Base-by-base conservation (phyloP, 2,329 filamentous ascomycete species). In the Colletotrichum lentis region DNA sequence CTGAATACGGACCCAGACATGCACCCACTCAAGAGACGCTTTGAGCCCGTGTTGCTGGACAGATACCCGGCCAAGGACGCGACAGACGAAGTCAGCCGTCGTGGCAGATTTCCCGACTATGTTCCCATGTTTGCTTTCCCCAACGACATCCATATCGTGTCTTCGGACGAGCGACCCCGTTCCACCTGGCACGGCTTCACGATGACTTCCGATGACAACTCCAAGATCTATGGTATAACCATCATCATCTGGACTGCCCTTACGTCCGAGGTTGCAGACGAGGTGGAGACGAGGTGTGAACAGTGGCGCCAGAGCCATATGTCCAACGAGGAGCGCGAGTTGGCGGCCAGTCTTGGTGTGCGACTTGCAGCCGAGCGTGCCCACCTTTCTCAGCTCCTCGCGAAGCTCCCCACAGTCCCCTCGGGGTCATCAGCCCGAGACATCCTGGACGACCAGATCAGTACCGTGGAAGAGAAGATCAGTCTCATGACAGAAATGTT, bases 131-230 rank as follows among this genome's bases (percentile, higher is more conserved):
- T 99, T 79, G 94, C 96, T 62, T 99, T 98, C 74, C 96, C 96
- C 53, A 97, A 98, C 79, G 96, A 99, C 78, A 96, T 99, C 73
- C 94, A 94, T 71, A 96, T 99, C 60, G 93, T 98, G 11, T 97
- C 96, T 1, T 94, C 94, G 1, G 96, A 99, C 75, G 93, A 97
- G 77, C 87, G 94, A 70, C 96, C 96, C 1, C 87, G 94, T 70
- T 95, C 96, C n/a, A 97, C 94, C 27, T 99, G 96, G 96, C 96
- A 99, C 80, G 96, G 96, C 56, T 99, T 99, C 76, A 94, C 93
- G 70, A 98, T 99, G 96, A 99, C 96, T 2, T 91, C 91, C 24
- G 92, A 92, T 64, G 94, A 98, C 76, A 95, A 93, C 74, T 91
- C 93, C 63, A 97, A 96, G 77, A 84, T 98, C 22, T 95, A 98